A percentile compares a stretch with the other conserved stretches of the same genome.
Conservation (phyloP, 306 rosid genomes). For the Sindora glabra region DNA sequence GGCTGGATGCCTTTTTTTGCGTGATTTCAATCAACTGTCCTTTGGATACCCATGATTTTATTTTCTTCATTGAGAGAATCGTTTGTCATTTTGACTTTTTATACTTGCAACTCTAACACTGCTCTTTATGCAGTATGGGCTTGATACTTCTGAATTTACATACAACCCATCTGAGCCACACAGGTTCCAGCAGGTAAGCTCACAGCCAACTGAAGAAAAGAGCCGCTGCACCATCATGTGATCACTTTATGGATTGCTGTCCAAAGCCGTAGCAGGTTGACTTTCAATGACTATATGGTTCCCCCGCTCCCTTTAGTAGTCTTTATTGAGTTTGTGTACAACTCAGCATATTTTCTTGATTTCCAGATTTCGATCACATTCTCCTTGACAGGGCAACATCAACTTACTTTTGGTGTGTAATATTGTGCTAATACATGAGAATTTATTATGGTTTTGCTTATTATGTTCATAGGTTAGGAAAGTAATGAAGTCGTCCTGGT, state of each 20-base stretch:
- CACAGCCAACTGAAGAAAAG: slow-evolving; percentile 87
- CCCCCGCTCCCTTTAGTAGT: slow-evolving; percentile 15
- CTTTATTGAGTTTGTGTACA: slow-evolving; percentile 34
- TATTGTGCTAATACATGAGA: slow-evolving; percentile 4
- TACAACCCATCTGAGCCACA: slow-evolving; percentile 89
- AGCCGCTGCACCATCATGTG: slow-evolving; percentile 88
- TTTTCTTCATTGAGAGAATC: slow-evolving; percentile 13
- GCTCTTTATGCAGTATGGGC: slow-evolving; percentile 70
- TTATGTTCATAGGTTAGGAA: slow-evolving; percentile 20
- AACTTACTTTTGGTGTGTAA: slow-evolving; percentile 22
- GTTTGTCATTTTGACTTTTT: neutral
- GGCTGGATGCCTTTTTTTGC: too few relatives aligned
- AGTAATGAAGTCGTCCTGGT: too few relatives aligned
- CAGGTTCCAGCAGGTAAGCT: slow-evolving; percentile 60
- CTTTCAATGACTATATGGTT: slow-evolving; percentile 18
- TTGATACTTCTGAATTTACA: slow-evolving; percentile 86
- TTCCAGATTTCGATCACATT: slow-evolving; percentile 11
- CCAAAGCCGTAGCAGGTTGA: slow-evolving; percentile 13
- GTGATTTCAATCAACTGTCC: too few relatives aligned
- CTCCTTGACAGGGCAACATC: slow-evolving; percentile 14
- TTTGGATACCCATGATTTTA: too few relatives aligned
- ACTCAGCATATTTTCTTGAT: slow-evolving; percentile 22
- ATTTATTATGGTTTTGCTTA: neutral
- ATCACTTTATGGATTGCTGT: slow-evolving; percentile 19
- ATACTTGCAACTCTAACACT: neutral